A percentile compares a stretch with the other conserved stretches of the same genome.
Evolutionary conservation across 1,284 basidiomycete genomes (phyloP).

Genomic region (Cutaneotrichosporon dermatis): DNA sequence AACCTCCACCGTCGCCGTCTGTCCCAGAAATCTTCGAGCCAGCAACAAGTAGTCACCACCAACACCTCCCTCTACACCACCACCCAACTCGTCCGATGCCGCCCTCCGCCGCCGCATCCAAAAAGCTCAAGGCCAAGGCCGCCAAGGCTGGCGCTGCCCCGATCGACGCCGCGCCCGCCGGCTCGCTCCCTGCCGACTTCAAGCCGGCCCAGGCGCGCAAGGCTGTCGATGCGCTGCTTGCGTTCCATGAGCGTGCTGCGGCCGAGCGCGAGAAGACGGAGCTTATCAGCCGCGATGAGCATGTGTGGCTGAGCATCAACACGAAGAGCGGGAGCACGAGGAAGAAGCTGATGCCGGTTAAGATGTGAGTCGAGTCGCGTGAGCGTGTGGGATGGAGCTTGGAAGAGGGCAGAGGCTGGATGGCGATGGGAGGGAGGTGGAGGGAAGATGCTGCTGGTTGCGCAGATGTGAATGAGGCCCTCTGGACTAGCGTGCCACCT

Average conservation of each 20-base stretch:
- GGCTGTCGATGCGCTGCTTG: conserved; percentile 70
- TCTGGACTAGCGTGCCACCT: no score
- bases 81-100: conserved; percentile 10
- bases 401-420: no score
- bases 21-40: conserved; percentile 6
- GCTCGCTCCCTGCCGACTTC: conserved; percentile 47
- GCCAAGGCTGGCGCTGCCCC: conserved; percentile 2
- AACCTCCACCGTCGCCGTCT: no score
- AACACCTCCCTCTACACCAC: neutral
- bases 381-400: no score
- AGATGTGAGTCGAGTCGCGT: conserved; percentile 61
- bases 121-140: conserved; percentile 14
- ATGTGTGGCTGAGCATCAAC: conserved; percentile 78
- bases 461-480: no score
- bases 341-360: conserved; percentile 72
- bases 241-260: conserved; percentile 60
- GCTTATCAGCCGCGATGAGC: conserved; percentile 74
- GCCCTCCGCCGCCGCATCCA: conserved; percentile 12
- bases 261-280: conserved; percentile 66
- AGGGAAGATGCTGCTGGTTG: no score
- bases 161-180: conserved; percentile 18
- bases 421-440: no score
- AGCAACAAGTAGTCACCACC: neutral
- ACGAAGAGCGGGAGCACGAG: conserved; percentile 73
- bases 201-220: conserved; percentile 67